These are phyloP conservation scores for Penicillium chermesinum DNA, from an alignment of 495 filamentous ascomycete genomes.

Conservation along the genomic window DNA sequence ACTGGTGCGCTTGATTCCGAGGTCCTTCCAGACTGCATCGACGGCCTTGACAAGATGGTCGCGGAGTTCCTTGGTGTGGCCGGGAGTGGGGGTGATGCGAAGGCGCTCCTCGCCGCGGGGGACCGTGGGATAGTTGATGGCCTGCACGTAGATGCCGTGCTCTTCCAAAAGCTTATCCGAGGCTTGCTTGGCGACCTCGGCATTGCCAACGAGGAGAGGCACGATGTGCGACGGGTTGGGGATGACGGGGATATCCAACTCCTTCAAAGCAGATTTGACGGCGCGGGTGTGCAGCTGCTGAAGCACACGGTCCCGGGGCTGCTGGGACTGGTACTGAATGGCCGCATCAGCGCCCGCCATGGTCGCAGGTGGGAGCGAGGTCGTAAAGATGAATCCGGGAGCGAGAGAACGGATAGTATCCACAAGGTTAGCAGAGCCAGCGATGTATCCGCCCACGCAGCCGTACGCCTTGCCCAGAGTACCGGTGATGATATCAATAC, in stretches of 20 bases:
- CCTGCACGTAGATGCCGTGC: conserved; percentile 93
- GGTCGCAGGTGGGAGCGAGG: conserved; percentile 87
- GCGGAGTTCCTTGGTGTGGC: conserved; percentile 75
- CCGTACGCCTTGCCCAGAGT: conserved; percentile 97
- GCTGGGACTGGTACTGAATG: conserved; percentile 83
- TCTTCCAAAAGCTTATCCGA: conserved; percentile 83
- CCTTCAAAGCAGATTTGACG: conserved; percentile 74
- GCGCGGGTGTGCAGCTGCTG: conserved; percentile 95
- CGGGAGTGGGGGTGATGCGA: conserved; percentile 91
- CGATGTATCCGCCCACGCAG: conserved; percentile 96
- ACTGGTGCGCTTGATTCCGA: conserved; percentile 84
- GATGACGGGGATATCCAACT: conserved; percentile 89
- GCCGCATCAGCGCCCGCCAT: conserved; percentile 93
- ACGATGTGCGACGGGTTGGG: conserved; percentile 97
- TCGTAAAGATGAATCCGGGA: conserved; percentile 98
- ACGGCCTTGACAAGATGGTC: conserved; percentile 81
- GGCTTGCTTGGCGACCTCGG: conserved; percentile 86
- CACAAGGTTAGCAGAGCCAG: conserved; percentile 79
- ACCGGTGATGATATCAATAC: conserved; percentile 94
- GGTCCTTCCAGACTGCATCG: conserved; percentile 77
- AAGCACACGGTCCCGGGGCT: conserved; percentile 76
- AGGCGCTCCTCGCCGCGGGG: conserved; percentile 93
- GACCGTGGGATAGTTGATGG: conserved; percentile 98
- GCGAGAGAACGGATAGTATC: conserved; percentile 95
- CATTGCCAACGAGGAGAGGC: conserved; percentile 88